phyloP scores from a whole-genome alignment of 1,284 basidiomycete genomes.

The Malassezia slooffiae region DNA sequence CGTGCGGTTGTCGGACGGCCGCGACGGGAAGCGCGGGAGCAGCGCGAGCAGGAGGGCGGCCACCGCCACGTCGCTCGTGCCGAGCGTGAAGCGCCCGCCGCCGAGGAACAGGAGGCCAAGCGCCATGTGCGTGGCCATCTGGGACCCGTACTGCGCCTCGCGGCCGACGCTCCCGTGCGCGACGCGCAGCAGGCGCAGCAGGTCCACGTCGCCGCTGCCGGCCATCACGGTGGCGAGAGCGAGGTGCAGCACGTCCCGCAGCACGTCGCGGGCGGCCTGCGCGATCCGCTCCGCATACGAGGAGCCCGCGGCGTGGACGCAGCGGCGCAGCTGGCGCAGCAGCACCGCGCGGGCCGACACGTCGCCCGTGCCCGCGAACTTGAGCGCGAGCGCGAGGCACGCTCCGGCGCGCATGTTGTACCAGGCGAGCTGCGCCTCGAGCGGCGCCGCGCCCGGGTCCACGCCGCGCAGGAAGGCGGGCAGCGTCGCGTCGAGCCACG shows the following conservation, averaged over 20 bases:
- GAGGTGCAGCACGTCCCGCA: conserved; percentile 73
- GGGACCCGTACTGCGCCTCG: conserved; percentile 59
- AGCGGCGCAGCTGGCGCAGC: conserved; percentile 57
- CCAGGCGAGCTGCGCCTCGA: conserved; percentile 27
- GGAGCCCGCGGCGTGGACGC: conserved; percentile 46
- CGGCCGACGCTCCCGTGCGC: conserved; percentile 69
- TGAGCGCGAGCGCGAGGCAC: conserved; percentile 80
- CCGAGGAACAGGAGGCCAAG: conserved; percentile 88
- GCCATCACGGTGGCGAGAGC: conserved; percentile 85
- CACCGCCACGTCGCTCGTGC: conserved; percentile 78
- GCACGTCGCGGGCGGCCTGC: conserved; percentile 73
- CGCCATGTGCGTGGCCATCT: conserved; percentile 82
- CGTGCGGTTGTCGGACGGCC: conserved; percentile 73
- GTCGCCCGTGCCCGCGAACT: conserved; percentile 62
- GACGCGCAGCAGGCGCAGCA: conserved; percentile 74
- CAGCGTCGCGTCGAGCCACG: conserved; percentile 57
- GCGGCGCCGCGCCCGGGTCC: conserved; percentile 52
- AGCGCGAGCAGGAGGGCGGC: conserved; percentile 80
- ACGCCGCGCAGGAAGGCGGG: conserved; percentile 1
- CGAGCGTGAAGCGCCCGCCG: conserved; percentile 80
- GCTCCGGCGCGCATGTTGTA: conserved; percentile 56
- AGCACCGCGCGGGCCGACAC: conserved; percentile 67
- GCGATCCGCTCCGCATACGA: conserved; percentile 20
- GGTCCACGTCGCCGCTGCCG: conserved; percentile 85
- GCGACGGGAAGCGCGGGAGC: conserved; percentile 55